phyloP scores from a whole-genome alignment of 2,329 filamentous ascomycete species.

The Pseudonectria foliicola region DNA sequence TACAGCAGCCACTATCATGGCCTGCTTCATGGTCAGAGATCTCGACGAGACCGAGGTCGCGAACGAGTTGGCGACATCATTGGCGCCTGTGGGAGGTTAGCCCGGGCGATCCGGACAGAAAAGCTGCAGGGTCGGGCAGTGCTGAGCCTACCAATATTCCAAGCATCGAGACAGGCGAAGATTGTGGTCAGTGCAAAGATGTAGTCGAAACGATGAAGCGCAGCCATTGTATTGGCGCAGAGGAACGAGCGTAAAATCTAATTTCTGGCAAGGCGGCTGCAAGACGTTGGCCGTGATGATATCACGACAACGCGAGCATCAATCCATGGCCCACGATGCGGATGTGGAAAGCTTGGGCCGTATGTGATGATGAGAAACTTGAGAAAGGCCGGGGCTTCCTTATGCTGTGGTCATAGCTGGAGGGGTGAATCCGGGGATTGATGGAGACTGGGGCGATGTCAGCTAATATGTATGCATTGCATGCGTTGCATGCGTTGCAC shows the following conservation, averaged over 20 bases:
- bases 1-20: slow-evolving; percentile 35
- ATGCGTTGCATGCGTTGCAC: no score
- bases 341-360: no score
- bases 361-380: no score
- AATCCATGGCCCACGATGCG: no score
- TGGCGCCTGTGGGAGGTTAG: slow-evolving; percentile 32
- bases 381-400: no score
- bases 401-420: no score
- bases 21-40: slow-evolving; percentile 39
- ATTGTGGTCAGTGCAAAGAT: slow-evolving; percentile 49
- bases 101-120: background rate
- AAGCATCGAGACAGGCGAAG: slow-evolving; percentile 52
- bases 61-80: slow-evolving; percentile 43
- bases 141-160: slow-evolving; percentile 44
- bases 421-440: no score
- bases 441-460: no score
- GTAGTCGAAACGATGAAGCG: slow-evolving; percentile 45
- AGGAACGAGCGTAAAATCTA: background rate
- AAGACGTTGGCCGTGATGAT: no score
- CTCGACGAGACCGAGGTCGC: slow-evolving; percentile 40
- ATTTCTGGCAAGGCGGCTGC: background rate
- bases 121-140: background rate
- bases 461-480: no score
- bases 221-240: slow-evolving; percentile 21
- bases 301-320: no score